These are phyloP conservation scores for Colletotrichum kahawae DNA, from an alignment of 2,329 filamentous ascomycete species.

Conservation along the genomic window DNA sequence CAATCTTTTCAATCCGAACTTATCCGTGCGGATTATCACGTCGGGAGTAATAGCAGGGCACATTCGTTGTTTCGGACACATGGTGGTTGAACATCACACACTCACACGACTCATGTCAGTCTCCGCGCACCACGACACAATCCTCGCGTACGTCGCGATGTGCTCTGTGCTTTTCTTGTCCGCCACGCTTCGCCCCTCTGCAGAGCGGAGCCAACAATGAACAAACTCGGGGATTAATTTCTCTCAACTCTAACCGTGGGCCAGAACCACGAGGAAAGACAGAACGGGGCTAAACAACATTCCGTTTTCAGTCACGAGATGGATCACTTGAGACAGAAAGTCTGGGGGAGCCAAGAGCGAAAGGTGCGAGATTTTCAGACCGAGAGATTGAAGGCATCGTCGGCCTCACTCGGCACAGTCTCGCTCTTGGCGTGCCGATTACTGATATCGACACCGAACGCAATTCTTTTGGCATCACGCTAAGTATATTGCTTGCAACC, in stretches of 20 bases:
- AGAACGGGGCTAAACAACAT: neutral
- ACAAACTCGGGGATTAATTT: constrained; percentile 11
- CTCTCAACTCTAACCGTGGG: neutral
- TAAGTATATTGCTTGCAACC: neutral
- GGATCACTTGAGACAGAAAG: neutral
- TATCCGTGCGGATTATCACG: neutral
- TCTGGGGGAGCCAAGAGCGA: neutral
- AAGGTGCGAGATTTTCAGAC: neutral
- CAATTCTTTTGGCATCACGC: neutral
- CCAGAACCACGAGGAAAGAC: neutral
- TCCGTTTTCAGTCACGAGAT: neutral
- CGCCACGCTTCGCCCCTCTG: neutral
- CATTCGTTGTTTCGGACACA: neutral
- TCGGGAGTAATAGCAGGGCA: neutral
- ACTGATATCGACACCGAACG: neutral
- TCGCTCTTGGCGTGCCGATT: neutral
- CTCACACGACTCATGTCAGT: neutral
- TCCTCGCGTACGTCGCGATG: neutral
- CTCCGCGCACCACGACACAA: neutral
- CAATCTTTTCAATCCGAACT: neutral
- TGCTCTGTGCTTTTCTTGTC: constrained; percentile 2
- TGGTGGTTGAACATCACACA: constrained; percentile 4
- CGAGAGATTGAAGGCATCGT: neutral
- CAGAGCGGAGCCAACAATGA: neutral
- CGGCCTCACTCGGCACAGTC: neutral